Percentiles rank a stretch among this genome's conserved stretches.
Conservation (phyloP, 2,329 filamentous ascomycete species). For the Bertia moriformis region DNA sequence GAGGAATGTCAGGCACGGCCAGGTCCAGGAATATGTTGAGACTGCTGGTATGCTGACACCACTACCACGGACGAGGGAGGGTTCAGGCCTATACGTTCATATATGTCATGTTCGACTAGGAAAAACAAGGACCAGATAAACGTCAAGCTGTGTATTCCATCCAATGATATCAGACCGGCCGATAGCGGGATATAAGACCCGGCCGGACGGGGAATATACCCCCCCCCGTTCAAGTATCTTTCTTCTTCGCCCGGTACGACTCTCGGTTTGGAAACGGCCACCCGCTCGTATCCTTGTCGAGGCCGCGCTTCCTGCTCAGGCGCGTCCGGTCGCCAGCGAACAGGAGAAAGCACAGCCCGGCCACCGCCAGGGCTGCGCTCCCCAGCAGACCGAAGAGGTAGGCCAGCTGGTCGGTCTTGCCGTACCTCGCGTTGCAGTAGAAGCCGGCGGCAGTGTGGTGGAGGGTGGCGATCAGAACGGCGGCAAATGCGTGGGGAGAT, state of each 20-base stretch:
- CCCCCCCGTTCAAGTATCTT: too few species aligned
- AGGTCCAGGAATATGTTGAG: too few species aligned
- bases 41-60: too few species aligned
- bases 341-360: constrained; percentile 47
- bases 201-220: too few species aligned
- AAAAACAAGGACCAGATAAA: too few species aligned
- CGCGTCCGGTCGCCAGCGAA: constrained; percentile 23
- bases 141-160: too few species aligned
- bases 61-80: too few species aligned
- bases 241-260: constrained; percentile 22
- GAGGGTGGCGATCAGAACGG: constrained; percentile 47
- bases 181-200: too few species aligned
- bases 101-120: too few species aligned
- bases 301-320: constrained; percentile 20
- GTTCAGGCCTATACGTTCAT: too few species aligned
- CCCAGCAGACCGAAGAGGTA: constrained; percentile 46
- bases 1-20: too few species aligned
- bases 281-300: constrained; percentile 23
- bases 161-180: too few species aligned
- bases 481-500: constrained; percentile 51
- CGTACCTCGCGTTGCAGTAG: constrained; percentile 56
- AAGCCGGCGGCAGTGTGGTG: constrained; percentile 51
- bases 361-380: constrained; percentile 37
- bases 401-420: constrained; percentile 34
- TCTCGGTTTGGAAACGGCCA: constrained; percentile 22